These are phyloP conservation scores for Teratosphaeria gauchensis DNA, from an alignment of 2,329 filamentous ascomycete genomes.

Conservation along the genomic window DNA sequence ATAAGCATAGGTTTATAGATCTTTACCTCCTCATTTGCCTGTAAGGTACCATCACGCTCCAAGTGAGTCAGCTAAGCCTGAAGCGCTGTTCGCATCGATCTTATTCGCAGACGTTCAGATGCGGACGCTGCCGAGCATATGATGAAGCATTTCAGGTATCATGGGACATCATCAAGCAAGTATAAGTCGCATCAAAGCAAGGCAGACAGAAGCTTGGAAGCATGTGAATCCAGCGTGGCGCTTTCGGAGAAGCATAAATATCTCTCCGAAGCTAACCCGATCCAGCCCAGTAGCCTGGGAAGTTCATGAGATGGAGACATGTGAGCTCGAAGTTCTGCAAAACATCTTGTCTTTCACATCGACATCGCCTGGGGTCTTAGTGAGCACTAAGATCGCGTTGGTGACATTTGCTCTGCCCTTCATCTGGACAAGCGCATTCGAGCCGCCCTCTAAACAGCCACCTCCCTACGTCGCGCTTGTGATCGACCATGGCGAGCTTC, in stretches of 20 bases:
- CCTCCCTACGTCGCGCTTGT: not conserved
- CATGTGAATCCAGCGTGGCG: not conserved
- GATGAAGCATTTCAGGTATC: too few relatives aligned
- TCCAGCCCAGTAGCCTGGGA: not conserved
- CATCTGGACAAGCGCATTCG: not conserved
- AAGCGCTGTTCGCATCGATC: too few relatives aligned
- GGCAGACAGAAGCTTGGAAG: not conserved
- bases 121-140: too few relatives aligned
- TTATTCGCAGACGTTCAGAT: too few relatives aligned
- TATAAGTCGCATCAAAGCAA: not conserved
- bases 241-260: not conserved
- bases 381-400: not conserved
- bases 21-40: not conserved
- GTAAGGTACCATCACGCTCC: not conserved
- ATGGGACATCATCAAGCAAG: not conserved
- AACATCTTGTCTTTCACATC: not conserved
- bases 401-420: not conserved
- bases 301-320: not conserved
- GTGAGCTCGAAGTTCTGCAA: not conserved
- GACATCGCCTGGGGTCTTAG: not conserved
- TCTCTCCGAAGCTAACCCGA: not conserved
- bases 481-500: conserved; percentile 40
- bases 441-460: not conserved
- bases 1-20: not conserved
- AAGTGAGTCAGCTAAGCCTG: not conserved